A percentile compares a stretch with the other conserved stretches of the same genome.
These are phyloP conservation scores for Globisporangium mamillatum DNA, from an alignment of 352 stramenopile genomes.

Conservation along the genomic window DNA sequence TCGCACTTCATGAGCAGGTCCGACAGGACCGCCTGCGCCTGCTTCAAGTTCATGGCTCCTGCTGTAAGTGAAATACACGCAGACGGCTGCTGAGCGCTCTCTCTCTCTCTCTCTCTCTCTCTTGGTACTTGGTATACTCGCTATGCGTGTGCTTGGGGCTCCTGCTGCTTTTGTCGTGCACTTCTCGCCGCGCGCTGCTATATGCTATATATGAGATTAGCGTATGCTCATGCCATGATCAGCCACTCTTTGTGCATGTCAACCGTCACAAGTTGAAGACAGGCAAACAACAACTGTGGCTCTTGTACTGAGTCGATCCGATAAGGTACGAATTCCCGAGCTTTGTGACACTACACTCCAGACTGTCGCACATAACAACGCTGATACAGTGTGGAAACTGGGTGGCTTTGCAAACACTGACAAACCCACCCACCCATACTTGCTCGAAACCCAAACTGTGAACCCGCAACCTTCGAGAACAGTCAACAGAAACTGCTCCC, in stretches of 20 bases:
- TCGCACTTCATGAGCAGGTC: slow-evolving; percentile 71
- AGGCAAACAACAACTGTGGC: not conserved
- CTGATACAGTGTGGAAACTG: not conserved
- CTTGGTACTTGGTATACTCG: not conserved
- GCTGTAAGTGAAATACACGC: not conserved
- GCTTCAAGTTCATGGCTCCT: slow-evolving; percentile 50
- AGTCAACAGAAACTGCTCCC: not conserved
- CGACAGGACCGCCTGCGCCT: slow-evolving; percentile 45
- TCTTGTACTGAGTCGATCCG: not conserved
- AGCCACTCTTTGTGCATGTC: not conserved
- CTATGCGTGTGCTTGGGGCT: not conserved
- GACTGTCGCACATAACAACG: not conserved
- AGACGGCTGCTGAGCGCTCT: no score
- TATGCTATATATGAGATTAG: no score
- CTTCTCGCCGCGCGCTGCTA: not conserved
- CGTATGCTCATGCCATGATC: no score
- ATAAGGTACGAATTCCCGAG: not conserved
- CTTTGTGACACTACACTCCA: not conserved
- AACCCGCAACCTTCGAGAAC: not conserved
- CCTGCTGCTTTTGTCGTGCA: no score
- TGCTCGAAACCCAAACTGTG: not conserved
- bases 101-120: not conserved
- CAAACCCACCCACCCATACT: not conserved
- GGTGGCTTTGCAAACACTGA: no score
- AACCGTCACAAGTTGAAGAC: not conserved